Evolutionary conservation across 2,329 filamentous ascomycete genomes (phyloP), one percentile per base, ranked within the genome.

Genomic region (Beauveria rudraprayagi): DNA sequence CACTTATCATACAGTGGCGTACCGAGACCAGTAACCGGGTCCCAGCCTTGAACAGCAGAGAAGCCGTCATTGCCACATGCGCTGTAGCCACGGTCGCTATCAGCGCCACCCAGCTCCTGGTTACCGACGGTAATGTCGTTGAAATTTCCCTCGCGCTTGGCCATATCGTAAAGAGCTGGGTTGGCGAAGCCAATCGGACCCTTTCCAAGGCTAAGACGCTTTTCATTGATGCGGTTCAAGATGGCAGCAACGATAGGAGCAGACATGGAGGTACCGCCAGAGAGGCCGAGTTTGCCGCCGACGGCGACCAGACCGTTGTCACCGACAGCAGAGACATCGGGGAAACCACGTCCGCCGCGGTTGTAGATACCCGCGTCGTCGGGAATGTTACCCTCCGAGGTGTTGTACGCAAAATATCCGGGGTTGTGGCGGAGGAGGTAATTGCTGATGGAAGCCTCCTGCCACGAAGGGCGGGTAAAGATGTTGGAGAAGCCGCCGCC

Each of bases 401-500:
- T 69, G 60, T 75, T 70, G 61, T 75, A 69, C 24, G 65, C 56
- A 48, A 59, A 62, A 56, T 62, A 62, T 43, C 55, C 55, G n/a
- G 61, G 61, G 61, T 62, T 62, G 44, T 62, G 61, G 43, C 61
- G 61, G 17, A 62, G 61, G 65, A 78, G 77, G 66, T 73, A 81
- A 8, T 66, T 63, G 9, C 68, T 64, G 5, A 80, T 72, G 10
- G 73, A 75, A 0, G 65, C 61, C 17, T 70, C 66, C 65, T 83
- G 80, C 67, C 82, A 83, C 14, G 66, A 62, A 0, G 80, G 80
- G 7, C 78, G 64, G 1, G 71, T 65, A 61, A 80, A 81, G 64
- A 78, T 72, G 66, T 80, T 78, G 60, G 72, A 75, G 69, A 81
- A 80, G 14, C 79, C 79, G 26, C 79, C 78, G 7, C 77, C 77